phyloP scores from a whole-genome alignment of 257 asterid genomes.

The Solanum commersonii region DNA sequence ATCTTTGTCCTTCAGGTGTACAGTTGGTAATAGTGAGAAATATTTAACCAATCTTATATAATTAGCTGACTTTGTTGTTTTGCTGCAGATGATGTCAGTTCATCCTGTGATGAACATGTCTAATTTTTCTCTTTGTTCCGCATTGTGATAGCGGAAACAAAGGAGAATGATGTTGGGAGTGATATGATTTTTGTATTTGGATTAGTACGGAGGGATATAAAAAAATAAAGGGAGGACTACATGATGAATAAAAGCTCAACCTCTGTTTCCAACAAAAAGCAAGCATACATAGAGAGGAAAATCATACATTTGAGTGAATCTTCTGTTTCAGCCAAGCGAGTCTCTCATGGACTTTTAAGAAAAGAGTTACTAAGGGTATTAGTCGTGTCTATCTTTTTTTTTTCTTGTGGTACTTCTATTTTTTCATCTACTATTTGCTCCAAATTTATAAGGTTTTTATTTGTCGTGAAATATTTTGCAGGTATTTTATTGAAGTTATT shows the following conservation, averaged over 20 bases:
- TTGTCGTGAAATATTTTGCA: not conserved
- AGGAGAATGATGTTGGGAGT: not conserved
- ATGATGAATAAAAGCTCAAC: not conserved
- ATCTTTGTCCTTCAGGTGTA: no score
- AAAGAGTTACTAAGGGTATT: not conserved
- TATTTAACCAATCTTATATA: no score
- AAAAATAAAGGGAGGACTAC: not conserved
- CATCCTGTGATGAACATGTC: not conserved
- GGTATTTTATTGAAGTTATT: not conserved
- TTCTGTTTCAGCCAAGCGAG: not conserved
- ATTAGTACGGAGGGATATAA: not conserved
- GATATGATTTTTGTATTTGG: not conserved
- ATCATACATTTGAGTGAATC: not conserved
- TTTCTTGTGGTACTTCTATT: not conserved
- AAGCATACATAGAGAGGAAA: not conserved
- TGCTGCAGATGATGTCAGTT: not conserved
- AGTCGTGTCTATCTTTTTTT: not conserved
- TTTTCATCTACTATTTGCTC: not conserved
- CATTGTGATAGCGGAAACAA: not conserved
- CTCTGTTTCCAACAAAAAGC: not conserved
- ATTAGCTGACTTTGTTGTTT: not conserved
- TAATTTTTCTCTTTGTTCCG: not conserved
- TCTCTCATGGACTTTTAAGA: not conserved
- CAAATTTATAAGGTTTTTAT: not conserved
- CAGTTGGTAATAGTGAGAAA: no score